Conservation (phyloP, 164 flowering plant species). For the Chimonanthus praecox region DNA sequence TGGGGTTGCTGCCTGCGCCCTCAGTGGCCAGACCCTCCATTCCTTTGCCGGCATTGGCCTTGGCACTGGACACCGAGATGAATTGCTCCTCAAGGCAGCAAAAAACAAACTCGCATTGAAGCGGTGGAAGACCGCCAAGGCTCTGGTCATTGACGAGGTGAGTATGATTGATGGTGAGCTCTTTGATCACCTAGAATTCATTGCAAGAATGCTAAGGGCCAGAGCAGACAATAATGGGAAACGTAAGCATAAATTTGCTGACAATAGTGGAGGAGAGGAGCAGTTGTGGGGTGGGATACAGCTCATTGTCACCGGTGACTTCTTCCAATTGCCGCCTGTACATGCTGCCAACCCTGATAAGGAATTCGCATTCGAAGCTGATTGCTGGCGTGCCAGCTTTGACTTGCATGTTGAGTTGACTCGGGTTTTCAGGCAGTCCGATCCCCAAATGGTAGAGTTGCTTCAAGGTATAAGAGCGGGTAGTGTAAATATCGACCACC, state of each 20-base stretch:
- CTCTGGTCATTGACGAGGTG: slow-evolving; percentile 54
- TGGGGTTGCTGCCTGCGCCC: slow-evolving; percentile 60
- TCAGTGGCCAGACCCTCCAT: slow-evolving; percentile 54
- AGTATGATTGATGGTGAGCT: slow-evolving; percentile 49
- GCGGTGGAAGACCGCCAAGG: slow-evolving; percentile 48
- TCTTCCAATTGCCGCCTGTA: slow-evolving; percentile 56
- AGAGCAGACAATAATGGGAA: too few species aligned
- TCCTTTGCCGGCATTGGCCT: slow-evolving; percentile 58
- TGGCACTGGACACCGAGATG: slow-evolving; percentile 10
- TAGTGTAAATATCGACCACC: slow-evolving; percentile 15
- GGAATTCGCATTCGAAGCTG: slow-evolving; percentile 60
- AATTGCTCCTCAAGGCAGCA: slow-evolving; percentile 18
- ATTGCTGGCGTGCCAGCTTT: slow-evolving; percentile 53
- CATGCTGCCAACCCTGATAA: slow-evolving; percentile 6
- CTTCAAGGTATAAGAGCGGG: slow-evolving; percentile 55
- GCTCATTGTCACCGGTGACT: slow-evolving; percentile 56
- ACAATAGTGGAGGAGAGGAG: too few species aligned
- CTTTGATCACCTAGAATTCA: slow-evolving; percentile 40
- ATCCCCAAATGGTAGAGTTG: slow-evolving; percentile 30
- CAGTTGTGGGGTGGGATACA: slow-evolving; percentile 62
- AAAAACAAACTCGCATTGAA: slow-evolving; percentile 11
- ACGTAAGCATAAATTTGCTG: too few species aligned
- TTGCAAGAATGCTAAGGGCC: slow-evolving; percentile 27
- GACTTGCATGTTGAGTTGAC: slow-evolving; percentile 49
- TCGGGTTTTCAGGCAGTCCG: slow-evolving; percentile 44